Evolutionary conservation across 2,329 filamentous ascomycete species (phyloP).

Genomic region (Xylariaceae sp.): DNA sequence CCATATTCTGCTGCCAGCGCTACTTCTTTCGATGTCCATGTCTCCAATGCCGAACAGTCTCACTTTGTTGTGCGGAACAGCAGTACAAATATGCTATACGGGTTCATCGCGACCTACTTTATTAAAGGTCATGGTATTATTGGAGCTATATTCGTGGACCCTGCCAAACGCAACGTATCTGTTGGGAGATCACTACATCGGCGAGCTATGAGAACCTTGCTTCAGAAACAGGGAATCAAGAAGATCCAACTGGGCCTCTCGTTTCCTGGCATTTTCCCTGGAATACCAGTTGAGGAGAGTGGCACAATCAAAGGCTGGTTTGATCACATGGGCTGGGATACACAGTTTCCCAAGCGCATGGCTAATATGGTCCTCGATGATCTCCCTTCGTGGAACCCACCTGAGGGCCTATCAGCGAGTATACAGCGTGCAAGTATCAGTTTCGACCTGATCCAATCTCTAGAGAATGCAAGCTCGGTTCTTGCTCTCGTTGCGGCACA

Average conservation of each 20-base stretch:
- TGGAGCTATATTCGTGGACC: constrained; percentile 86
- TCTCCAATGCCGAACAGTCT: constrained; percentile 67
- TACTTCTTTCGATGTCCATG: constrained; percentile 70
- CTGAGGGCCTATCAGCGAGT: constrained; percentile 70
- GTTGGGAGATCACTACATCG: constrained; percentile 89
- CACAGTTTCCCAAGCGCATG: constrained; percentile 51
- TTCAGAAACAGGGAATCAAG: constrained; percentile 66
- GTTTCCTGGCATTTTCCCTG: constrained; percentile 81
- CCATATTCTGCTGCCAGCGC: constrained; percentile 69
- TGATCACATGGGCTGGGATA: constrained; percentile 84
- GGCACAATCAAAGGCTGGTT: constrained; percentile 69
- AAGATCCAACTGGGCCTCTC: constrained; percentile 77
- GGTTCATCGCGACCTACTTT: constrained; percentile 87
- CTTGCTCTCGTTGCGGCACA: constrained; percentile 70
- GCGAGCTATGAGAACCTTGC: constrained; percentile 71
- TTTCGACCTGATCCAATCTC: constrained; percentile 80
- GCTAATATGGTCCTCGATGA: constrained; percentile 71
- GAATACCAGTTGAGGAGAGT: constrained; percentile 63
- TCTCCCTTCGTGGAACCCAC: constrained; percentile 68
- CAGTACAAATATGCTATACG: constrained; percentile 85
- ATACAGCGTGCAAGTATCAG: constrained; percentile 69
- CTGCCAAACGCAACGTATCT: constrained; percentile 77
- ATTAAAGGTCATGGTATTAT: constrained; percentile 70
- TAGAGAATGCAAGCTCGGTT: constrained; percentile 70
- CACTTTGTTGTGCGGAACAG: constrained; percentile 94